Evolutionary conservation across 257 asterid species (phyloP), one percentile per base, ranked within the genome.

Genomic region (Solanum sejunctum): DNA sequence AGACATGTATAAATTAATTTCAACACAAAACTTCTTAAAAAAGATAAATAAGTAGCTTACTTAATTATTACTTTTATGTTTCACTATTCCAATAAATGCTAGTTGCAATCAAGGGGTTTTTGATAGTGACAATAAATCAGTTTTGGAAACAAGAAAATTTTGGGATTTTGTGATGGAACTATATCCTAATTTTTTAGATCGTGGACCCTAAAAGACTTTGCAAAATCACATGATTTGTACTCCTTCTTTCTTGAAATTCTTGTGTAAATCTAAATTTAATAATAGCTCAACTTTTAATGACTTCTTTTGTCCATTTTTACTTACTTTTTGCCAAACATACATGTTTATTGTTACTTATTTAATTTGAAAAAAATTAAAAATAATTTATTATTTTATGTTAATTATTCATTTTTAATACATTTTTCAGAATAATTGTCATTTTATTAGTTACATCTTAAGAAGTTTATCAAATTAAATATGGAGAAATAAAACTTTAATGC

Each of bases 211-310:
- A 20, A 17, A 41, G 82, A 77, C 23, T 77, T 77, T 26, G 49
- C 64, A 52, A 75, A 75, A 49, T 77, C 82, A 77, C 82, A 77
- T 77, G 82, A 3, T 75, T 75, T 36, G 7, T 75, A 9, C 82
- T 49, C 20, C 47, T 10, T 18, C 26, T 7, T 83, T 66, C 63
- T 49, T 26, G 47, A 21, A 11, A 52, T 16, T 20, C 26, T 83
- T 23, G 10, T 6, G 15, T 21, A 23, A 16, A 10, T 15, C 21
- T 58, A 58, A 43, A 58, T 58, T 58, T n/a, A n/a, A 23, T 4
- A 58, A 23, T 58, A 58, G 28, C 28, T 58, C 66, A n/a, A 58
- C 4, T 58, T 58, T 58, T n/a, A 58, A n/a, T 20, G 66, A 58
- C 66, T n/a, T 58, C 4, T 52, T 57, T 58, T 20, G 28, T 5